Evolutionary conservation across 306 rosid genomes (phyloP).

Genomic region (Carpinus viminea): DNA sequence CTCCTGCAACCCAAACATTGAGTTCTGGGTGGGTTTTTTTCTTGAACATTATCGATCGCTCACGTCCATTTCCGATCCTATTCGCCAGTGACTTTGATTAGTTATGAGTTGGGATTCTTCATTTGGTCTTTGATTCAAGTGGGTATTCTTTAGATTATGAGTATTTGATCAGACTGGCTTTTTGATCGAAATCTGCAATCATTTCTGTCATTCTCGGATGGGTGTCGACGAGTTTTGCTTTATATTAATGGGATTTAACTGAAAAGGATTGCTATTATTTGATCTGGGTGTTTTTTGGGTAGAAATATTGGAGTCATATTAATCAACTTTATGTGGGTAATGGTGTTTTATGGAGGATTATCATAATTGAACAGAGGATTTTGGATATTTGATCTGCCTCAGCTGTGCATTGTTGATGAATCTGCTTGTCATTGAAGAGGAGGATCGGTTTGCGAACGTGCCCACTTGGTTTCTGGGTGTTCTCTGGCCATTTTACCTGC

Average conservation of each 20-base stretch:
- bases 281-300: not conserved
- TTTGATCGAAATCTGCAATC: not conserved
- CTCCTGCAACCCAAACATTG: conserved; percentile 26
- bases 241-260: not conserved
- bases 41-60: conserved; percentile 1
- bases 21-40: conserved; percentile 21
- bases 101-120: not conserved
- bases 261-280: not conserved
- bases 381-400: conserved; percentile 19
- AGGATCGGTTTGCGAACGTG: conserved; percentile 57
- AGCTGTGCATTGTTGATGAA: conserved; percentile 60
- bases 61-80: not conserved
- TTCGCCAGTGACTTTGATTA: not conserved
- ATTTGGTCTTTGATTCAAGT: not conserved
- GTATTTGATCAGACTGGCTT: not conserved
- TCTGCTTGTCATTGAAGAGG: conserved; percentile 41
- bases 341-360: conserved; percentile 24
- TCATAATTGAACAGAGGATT: conserved; percentile 14
- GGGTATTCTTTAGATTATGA: conserved; percentile 7
- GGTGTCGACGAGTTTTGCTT: conserved; percentile 1
- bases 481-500: conserved; percentile 48
- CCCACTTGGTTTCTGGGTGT: conserved; percentile 60
- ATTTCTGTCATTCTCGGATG: not conserved
- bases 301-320: not conserved
- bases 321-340: conserved; percentile 6